phyloP scores from a whole-genome alignment of 1,139 yeast species.

The Pichia sp. region DNA sequence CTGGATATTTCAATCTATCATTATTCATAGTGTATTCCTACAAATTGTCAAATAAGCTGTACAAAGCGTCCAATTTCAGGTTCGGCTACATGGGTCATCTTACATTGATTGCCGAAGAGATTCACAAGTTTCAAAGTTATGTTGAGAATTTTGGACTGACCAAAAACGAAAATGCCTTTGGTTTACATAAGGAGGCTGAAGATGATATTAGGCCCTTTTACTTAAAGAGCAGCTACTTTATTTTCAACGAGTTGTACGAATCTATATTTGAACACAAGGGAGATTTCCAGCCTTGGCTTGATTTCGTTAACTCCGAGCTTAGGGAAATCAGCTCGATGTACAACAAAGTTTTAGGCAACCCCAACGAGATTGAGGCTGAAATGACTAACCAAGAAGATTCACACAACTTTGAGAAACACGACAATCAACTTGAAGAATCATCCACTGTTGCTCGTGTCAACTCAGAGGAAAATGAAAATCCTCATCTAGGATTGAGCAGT shows the following conservation, averaged over 20 bases:
- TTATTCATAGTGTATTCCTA: slow-evolving; percentile 45
- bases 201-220: slow-evolving; percentile 28
- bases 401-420: slow-evolving; percentile 14
- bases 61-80: slow-evolving; percentile 49
- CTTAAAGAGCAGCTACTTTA: slow-evolving; percentile 29
- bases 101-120: slow-evolving; percentile 92
- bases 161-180: slow-evolving; percentile 31
- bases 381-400: slow-evolving; percentile 13
- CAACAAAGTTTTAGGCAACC: slow-evolving; percentile 87
- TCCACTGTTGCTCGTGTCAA: not conserved
- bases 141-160: slow-evolving; percentile 33
- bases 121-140: slow-evolving; percentile 69
- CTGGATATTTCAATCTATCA: slow-evolving; percentile 33
- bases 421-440: not conserved
- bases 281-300: slow-evolving; percentile 54
- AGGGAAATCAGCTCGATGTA: slow-evolving; percentile 90
- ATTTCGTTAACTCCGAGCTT: slow-evolving; percentile 74
- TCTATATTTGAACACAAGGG: slow-evolving; percentile 32
- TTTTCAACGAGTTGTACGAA: slow-evolving; percentile 30
- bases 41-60: slow-evolving; percentile 60
- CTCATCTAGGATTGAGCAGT: slow-evolving; percentile 13
- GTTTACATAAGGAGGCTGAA: slow-evolving; percentile 28
- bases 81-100: slow-evolving; percentile 97
- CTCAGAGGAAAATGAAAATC: not conserved
- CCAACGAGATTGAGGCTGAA: slow-evolving; percentile 28